These are phyloP conservation scores for Chalciporus piperatus DNA, from an alignment of 768 basidiomycete species.

Conservation along the genomic window DNA sequence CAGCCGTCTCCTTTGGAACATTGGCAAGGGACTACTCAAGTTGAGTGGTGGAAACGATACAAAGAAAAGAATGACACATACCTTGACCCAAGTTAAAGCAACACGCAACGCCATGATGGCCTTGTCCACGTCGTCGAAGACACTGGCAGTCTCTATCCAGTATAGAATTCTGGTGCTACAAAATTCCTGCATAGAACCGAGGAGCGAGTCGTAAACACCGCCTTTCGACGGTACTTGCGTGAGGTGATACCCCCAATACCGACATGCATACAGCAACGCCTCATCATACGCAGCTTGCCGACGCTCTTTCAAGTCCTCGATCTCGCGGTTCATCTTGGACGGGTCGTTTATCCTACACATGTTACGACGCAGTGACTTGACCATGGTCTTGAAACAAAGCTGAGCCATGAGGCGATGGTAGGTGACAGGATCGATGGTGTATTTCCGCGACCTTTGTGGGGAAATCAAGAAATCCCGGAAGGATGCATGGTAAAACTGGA, in stretches of 20 bases:
- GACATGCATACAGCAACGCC: slow-evolving; percentile 16
- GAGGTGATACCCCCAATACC: slow-evolving; percentile 18
- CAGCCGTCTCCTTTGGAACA: not conserved
- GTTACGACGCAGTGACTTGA: slow-evolving; percentile 9
- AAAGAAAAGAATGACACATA: not conserved
- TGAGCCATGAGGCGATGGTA: slow-evolving; percentile 18
- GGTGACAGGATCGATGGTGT: slow-evolving; percentile 1
- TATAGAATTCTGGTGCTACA: slow-evolving; percentile 3
- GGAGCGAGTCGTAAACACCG: slow-evolving; percentile 2
- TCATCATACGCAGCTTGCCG: slow-evolving; percentile 6
- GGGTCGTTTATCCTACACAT: slow-evolving; percentile 17
- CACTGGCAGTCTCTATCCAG: slow-evolving; percentile 15
- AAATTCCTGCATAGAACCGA: slow-evolving; percentile 7
- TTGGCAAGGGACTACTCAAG: not conserved
- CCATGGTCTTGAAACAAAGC: slow-evolving; percentile 16
- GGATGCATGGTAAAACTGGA: slow-evolving; percentile 21
- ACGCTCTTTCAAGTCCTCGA: slow-evolving; percentile 12
- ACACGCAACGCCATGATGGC: slow-evolving; percentile 11
- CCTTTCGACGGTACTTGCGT: slow-evolving; percentile 7
- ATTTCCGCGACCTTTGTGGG: slow-evolving; percentile 13
- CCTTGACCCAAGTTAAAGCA: slow-evolving; percentile 11
- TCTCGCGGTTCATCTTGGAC: slow-evolving; percentile 10
- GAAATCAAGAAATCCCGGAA: slow-evolving; percentile 18
- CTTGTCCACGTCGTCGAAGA: slow-evolving; percentile 9
- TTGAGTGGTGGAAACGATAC: not conserved